Base-by-base conservation (phyloP, 352 stramenopile genomes). In the Plasmopara viticola region DNA sequence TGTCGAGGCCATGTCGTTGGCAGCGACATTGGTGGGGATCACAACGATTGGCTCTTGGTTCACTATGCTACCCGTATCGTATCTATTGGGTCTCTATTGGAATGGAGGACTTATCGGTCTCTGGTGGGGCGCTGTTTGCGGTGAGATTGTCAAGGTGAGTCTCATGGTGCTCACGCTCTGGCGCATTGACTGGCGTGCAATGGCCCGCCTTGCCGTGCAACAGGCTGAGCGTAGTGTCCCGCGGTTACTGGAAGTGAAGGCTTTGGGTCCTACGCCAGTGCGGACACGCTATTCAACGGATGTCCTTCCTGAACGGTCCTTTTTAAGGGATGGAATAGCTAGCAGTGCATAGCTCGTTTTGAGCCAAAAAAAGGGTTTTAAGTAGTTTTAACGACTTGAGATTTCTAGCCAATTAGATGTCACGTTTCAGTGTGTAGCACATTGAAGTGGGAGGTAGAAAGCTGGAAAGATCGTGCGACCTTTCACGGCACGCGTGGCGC, bases 1-100 rank as follows among this genome's bases (percentile, higher is more conserved):
- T 28, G 74, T 92, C 33, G 78, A 89, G 55, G 81, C 78, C 56
- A 92, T 92, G 81, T 85, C 78, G 34, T 66, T 90, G 25, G 81
- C 78, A 1, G 74, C 74, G 25, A 86, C 69, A 30, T 54, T 90
- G 25, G 73, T 90, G 56, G 61, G 53, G 13, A 88, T 90, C 59
- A 92, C 78, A 14, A 72, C 67, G 17, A 60, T 52, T 1, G 78
- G 78, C 20, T 90, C 78, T 20, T 92, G 81, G 81, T 40, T 86
- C n/a, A 73, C 86, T 30, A 77, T 87, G 63, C 52, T 92, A 14
- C 81, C 81, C 7, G 51, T 52, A 0, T 84, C 78, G 44, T 90
- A 90, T 51, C 5, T 73, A 6, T 49, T 88, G 20, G 78, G 81
- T 5, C 48, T 92, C 38, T 60, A 64, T n/a, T 73, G 70, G 50